Evolutionary conservation across 2,329 filamentous ascomycete species (phyloP), one percentile per base, ranked within the genome.

Genomic region (Alternaria infectoria): DNA sequence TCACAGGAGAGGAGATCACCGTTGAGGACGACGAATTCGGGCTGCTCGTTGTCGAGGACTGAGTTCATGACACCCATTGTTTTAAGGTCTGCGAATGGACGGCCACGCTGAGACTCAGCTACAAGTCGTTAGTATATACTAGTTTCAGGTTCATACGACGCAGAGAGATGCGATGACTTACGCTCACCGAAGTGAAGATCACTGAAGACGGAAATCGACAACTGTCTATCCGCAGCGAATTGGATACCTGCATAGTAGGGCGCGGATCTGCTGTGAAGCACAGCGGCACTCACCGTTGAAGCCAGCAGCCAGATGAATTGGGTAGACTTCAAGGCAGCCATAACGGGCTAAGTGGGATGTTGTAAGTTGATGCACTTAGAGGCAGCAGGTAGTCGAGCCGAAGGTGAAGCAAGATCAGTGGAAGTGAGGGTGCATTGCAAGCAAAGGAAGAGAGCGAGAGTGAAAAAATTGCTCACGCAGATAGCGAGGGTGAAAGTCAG

Each of bases 101-200:
- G 65, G 26, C 60, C 64, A 25, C 52, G 51, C 28, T 30, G 46
- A 54, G 51, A 59, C 13, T 56, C 49, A 15, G 69, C 71, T 73
- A 19, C 9, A n/a, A 7, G 10, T 17, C 15, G 21, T 72, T 4
- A 73, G 61, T 43, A 23, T 13, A 21, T 13, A 5, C 17, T 19
- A 5, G 19, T 17, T 15, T 9, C 25, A 13, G 2, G n/a, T 11
- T 19, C 4, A 23, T 12, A 47, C 36, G 36, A 40, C 36, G 36
- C 3, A 40, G n/a, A 23, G 4, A 9, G 6, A 10, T 5, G 83
- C 81, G 10, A 6, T 0, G 82, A 69, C 72, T 67, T 78, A 87
- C 87, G 86, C 77, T 93, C 90, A 10, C 90, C 91, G 73, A 90
- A 91, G 74, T 93, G 90, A 8, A 93, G 78, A 69, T 93, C 91